phyloP scores from a whole-genome alignment of 805 yeast species.

The Candida endomychidarum region DNA sequence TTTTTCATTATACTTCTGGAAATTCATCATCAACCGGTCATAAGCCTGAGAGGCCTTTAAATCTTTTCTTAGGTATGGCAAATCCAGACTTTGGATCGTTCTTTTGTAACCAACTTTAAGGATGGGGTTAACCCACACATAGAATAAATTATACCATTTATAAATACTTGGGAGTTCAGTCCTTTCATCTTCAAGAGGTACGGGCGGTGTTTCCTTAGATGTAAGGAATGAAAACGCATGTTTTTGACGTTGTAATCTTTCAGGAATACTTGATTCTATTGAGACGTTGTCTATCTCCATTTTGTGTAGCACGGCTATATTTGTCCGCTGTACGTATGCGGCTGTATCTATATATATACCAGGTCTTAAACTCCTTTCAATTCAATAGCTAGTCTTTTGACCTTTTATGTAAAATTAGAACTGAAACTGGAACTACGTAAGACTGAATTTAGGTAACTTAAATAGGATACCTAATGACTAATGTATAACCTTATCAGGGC shows the following conservation, averaged over 20 bases:
- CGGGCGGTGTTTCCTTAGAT: slow-evolving; percentile 44
- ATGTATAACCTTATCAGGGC: no score
- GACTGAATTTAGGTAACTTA: no score
- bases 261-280: not conserved
- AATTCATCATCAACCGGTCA: slow-evolving; percentile 5
- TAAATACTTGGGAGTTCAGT: slow-evolving; percentile 29
- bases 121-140: slow-evolving; percentile 55
- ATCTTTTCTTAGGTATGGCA: slow-evolving; percentile 34
- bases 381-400: no score
- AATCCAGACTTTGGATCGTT: slow-evolving; percentile 58
- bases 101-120: slow-evolving; percentile 64
- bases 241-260: slow-evolving; percentile 24
- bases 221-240: slow-evolving; percentile 48
- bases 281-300: slow-evolving; percentile 13
- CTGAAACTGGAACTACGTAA: no score
- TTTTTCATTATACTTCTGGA: slow-evolving; percentile 1
- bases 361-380: no score
- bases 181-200: slow-evolving; percentile 48
- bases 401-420: no score
- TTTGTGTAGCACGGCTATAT: no score
- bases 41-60: slow-evolving; percentile 26
- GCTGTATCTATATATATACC: no score
- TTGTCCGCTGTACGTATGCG: no score
- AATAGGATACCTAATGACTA: no score
- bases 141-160: not conserved